A percentile compares a stretch with the other conserved stretches of the same genome.
Evolutionary conservation across 768 basidiomycete species (phyloP).

Genomic region (Pisolithus tinctorius): DNA sequence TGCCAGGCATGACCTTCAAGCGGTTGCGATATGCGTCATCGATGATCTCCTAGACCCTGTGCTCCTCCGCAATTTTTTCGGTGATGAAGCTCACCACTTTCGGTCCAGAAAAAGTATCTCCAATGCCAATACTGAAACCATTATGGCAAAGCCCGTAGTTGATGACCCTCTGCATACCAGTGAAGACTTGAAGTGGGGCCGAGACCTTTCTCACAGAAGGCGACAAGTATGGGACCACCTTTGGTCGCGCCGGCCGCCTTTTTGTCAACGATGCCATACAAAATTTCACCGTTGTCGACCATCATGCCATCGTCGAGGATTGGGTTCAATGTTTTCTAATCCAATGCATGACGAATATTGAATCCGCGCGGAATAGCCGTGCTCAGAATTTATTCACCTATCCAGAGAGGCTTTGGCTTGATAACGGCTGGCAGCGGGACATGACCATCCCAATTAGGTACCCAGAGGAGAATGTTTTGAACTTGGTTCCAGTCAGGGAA

Average conservation of each 20-base stretch:
- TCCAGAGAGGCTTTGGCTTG: constrained; percentile 97
- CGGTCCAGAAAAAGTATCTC: constrained; percentile 92
- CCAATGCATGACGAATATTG: constrained; percentile 80
- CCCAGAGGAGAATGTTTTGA: constrained; percentile 96
- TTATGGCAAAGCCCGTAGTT: constrained; percentile 99
- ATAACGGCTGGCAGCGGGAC: constrained; percentile 91
- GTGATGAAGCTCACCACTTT: constrained; percentile 86
- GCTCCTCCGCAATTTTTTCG: constrained; percentile 73
- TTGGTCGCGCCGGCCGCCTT: constrained; percentile 96
- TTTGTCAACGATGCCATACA: constrained; percentile 95
- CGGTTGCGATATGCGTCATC: constrained; percentile 79
- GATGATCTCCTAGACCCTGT: constrained; percentile 71
- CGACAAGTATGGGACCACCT: constrained; percentile 92
- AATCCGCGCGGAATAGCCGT: constrained; percentile 92
- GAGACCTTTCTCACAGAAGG: constrained; percentile 96
- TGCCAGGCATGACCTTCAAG: constrained; percentile 87
- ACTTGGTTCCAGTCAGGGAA: constrained; percentile 95
- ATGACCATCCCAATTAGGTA: constrained; percentile 93
- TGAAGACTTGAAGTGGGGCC: no score
- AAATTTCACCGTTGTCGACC: constrained; percentile 93
- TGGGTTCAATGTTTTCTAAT: constrained; percentile 73
- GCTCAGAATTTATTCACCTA: constrained; percentile 92
- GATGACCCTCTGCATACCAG: constrained; percentile 91
- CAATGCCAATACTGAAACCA: constrained; percentile 98
- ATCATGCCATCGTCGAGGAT: constrained; percentile 91